Base-by-base conservation (phyloP, 2,329 filamentous ascomycete genomes). In the Trichoderma sp. region DNA sequence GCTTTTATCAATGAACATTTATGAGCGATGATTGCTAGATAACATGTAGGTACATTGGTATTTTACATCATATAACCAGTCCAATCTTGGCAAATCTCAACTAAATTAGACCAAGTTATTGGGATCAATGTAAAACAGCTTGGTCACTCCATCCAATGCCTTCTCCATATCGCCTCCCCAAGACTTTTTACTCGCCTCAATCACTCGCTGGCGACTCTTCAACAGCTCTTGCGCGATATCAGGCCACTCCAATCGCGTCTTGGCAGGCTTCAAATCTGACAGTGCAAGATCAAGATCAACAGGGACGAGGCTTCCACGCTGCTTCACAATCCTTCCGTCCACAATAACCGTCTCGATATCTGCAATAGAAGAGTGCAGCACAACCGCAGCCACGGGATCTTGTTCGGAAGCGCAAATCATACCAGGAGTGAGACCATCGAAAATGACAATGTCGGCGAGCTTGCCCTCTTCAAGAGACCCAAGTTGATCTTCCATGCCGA, bases 341-440 rank as follows among this genome's bases (percentile, higher is more conserved):
- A 89, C 85, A 12, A 89, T 72, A 1, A 90, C 88, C 69, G 86
- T 82, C 76, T 85, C 82, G 38, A 90, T 82, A 75, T 90, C 88
- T 0, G 86, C 87, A 3, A 87, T 84, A 69, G 83, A 86, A 1
- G 87, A 84, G 75, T 90, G 88, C 66, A 90, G 80, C 11, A 90
- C 85, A 5, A 90, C 83, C 0, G 89, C 89, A 0, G 88, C 88
- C 3, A 91, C 83, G 1, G 88, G 87, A 75, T 90, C 88, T 21
- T 77, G 33, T 9, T 78, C 75, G 2, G 77, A 75, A 29, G 77
- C 78, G 21, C 69, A 71, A 6, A 75, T 62, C 78, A 79, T 78
- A 2, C 71, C 71, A 6, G 78, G 75, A 33, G 69, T 77, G 18
- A 76, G 41, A 9, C 81, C 82, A 76, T 88, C 85, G 67, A 88